Percentiles rank a stretch among this genome's conserved stretches.
phyloP scores from a whole-genome alignment of 345 rosid genomes.

The Eucalyptus curtisii region DNA sequence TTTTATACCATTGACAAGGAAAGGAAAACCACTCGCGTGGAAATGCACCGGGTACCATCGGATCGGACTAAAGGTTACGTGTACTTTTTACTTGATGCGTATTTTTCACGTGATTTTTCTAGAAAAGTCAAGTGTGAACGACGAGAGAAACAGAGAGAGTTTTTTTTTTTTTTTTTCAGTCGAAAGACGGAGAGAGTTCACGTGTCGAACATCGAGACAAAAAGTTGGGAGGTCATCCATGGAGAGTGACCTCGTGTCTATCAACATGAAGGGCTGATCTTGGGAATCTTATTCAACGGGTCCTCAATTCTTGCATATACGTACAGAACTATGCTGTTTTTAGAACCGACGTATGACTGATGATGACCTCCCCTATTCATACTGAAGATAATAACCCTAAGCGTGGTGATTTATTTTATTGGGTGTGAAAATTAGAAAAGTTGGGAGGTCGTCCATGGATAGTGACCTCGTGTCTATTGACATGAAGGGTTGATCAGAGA shows the following conservation, averaged over 20 bases:
- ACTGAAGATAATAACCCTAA: neutral
- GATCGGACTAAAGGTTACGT: neutral
- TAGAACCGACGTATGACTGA: neutral
- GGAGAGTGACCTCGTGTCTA: neutral
- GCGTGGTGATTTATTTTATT: neutral
- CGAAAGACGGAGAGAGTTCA: neutral
- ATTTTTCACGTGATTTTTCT: neutral
- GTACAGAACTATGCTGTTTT: neutral
- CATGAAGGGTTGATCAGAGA: neutral
- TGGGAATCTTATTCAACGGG: neutral
- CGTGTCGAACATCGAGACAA: neutral
- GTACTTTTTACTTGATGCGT: neutral
- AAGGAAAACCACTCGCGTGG: neutral
- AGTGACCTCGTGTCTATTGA: neutral
- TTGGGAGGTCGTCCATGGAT: neutral
- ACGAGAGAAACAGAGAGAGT: neutral
- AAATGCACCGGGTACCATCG: neutral
- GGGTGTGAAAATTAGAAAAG: neutral
- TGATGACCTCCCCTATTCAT: neutral
- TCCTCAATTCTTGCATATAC: neutral
- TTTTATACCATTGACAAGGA: neutral
- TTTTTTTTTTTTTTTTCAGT: no score
- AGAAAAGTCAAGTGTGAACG: neutral
- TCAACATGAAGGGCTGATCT: neutral
- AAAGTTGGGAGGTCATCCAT: neutral